These are phyloP conservation scores for Phytophthora meadii DNA, from an alignment of 352 stramenopile species.

Conservation along the genomic window DNA sequence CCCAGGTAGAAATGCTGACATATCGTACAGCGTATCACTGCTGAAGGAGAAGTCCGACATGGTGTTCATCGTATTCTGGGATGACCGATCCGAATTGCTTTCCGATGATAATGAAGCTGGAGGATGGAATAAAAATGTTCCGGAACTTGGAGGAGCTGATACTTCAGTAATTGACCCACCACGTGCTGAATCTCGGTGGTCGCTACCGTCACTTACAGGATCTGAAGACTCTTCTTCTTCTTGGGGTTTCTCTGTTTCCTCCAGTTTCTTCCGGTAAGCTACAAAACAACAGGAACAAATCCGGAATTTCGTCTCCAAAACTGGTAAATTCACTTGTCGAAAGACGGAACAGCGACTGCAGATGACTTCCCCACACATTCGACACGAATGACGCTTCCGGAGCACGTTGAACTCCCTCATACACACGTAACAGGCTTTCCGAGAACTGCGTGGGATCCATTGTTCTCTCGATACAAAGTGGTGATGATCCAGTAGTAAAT, in stretches of 20 bases:
- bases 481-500: conserved; percentile 63
- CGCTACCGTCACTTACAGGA: conserved; percentile 12
- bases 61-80: conserved; percentile 38
- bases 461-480: conserved; percentile 65
- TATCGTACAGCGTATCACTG: conserved; percentile 36
- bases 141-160: not conserved
- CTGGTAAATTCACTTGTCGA: conserved; percentile 63
- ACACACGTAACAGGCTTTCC: conserved; percentile 69
- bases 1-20: conserved; percentile 9
- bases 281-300: conserved; percentile 82
- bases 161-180: not conserved
- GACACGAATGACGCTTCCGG: conserved; percentile 79
- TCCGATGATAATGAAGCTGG: conserved; percentile 24
- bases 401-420: conserved; percentile 74
- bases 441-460: conserved; percentile 57
- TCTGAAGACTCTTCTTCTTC: conserved; percentile 22
- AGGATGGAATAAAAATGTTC: conserved; percentile 7
- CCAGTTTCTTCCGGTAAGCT: conserved; percentile 57
- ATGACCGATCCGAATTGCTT: conserved; percentile 43
- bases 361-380: conserved; percentile 84
- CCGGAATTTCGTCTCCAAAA: conserved; percentile 69
- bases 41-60: conserved; percentile 45
- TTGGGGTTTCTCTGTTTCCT: conserved; percentile 21
- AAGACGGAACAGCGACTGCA: conserved; percentile 82
- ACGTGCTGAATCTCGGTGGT: conserved; percentile 7